These are phyloP conservation scores for Cryptococcus depauperatus DNA, from an alignment of 1,284 basidiomycete genomes.

Conservation along the genomic window DNA sequence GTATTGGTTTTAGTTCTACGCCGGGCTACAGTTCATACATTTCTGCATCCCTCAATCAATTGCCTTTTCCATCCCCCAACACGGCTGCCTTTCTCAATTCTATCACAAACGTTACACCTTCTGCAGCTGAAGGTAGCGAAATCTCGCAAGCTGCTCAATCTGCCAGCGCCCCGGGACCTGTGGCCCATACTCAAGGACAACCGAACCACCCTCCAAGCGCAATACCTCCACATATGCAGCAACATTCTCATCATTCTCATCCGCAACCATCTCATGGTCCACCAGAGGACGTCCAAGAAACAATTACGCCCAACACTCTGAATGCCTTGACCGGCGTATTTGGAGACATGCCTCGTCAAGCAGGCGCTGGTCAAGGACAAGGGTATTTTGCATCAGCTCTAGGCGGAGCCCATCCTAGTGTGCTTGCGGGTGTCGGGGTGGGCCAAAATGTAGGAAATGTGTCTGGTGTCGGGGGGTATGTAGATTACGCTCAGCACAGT, in stretches of 20 bases:
- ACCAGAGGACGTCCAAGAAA: constrained; percentile 45
- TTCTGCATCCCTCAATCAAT: constrained; percentile 34
- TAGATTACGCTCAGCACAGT: constrained; percentile 41
- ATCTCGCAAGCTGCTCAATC: constrained; percentile 7
- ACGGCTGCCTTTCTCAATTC: constrained; percentile 88
- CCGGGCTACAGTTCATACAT: constrained; percentile 49
- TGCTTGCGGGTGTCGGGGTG: neutral
- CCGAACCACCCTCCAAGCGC: constrained; percentile 24
- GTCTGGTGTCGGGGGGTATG: constrained; percentile 19
- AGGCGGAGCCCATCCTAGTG: constrained; percentile 15
- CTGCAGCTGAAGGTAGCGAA: constrained; percentile 30
- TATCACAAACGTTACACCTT: constrained; percentile 64
- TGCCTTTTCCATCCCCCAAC: constrained; percentile 74
- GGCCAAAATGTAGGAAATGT: neutral
- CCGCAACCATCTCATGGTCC: constrained; percentile 6
- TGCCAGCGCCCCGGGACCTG: constrained; percentile 2
- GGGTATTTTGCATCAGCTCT: constrained; percentile 16
- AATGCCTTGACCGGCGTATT: constrained; percentile 70
- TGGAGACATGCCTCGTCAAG: constrained; percentile 40
- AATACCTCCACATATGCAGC: constrained; percentile 28
- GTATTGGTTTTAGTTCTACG: constrained; percentile 65
- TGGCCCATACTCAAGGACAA: constrained; percentile 1
- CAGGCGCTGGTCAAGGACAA: constrained; percentile 5
- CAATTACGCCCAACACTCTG: constrained; percentile 86
- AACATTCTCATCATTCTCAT: constrained; percentile 22